These are phyloP conservation scores for Neospermospora avenae DNA, from an alignment of 2,329 filamentous ascomycete genomes.

Conservation along the genomic window DNA sequence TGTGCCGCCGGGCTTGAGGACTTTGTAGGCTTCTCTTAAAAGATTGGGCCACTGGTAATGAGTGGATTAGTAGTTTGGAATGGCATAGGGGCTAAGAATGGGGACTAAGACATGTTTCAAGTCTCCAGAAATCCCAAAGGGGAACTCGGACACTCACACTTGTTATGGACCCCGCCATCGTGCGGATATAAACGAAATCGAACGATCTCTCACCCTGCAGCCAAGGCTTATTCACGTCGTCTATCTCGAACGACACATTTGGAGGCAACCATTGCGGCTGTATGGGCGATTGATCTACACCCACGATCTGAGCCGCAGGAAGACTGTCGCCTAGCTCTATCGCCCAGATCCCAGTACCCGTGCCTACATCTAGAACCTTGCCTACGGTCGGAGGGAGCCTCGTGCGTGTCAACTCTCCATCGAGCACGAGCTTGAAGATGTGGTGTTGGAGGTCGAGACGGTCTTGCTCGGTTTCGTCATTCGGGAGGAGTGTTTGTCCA, in stretches of 20 bases:
- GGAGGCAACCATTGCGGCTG: constrained; percentile 54
- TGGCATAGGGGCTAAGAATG: not conserved
- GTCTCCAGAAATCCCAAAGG: not conserved
- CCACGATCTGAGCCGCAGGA: constrained; percentile 40
- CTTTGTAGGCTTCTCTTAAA: constrained; percentile 46
- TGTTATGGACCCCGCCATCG: constrained; percentile 53
- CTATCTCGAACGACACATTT: constrained; percentile 61
- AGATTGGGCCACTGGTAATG: constrained; percentile 50
- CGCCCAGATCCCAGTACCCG: constrained; percentile 42
- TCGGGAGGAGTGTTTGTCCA: constrained; percentile 17
- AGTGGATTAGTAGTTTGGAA: not conserved
- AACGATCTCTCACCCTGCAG: constrained; percentile 44
- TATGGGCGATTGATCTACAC: constrained; percentile 64
- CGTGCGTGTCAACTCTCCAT: constrained; percentile 16
- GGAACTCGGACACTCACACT: not conserved
- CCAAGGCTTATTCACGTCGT: constrained; percentile 55
- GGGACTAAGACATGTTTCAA: not conserved
- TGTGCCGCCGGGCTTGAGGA: constrained; percentile 22
- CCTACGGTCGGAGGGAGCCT: constrained; percentile 27
- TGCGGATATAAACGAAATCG: constrained; percentile 56
- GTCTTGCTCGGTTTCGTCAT: constrained; percentile 16
- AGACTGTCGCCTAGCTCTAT: constrained; percentile 43
- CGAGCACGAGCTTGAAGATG: constrained; percentile 18
- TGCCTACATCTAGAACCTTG: constrained; percentile 39
- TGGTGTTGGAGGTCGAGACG: constrained; percentile 22